phyloP scores from a whole-genome alignment of 306 rosid genomes.

The Pyrus communis region DNA sequence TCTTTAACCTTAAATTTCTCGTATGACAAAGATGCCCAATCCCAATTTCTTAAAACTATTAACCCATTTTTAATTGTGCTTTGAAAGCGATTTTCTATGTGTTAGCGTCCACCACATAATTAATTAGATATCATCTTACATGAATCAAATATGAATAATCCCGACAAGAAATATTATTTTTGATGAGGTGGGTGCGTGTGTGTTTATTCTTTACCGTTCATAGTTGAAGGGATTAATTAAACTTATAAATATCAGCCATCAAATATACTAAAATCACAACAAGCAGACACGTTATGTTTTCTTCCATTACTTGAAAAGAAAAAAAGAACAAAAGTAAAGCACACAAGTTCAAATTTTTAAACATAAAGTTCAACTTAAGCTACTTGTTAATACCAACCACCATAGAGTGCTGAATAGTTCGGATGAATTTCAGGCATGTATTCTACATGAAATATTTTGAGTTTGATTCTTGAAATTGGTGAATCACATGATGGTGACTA shows the following conservation, averaged over 20 bases:
- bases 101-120: slow-evolving; percentile 1
- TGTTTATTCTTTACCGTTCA: not conserved
- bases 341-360: not conserved
- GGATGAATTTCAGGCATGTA: no score
- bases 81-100: slow-evolving; percentile 26
- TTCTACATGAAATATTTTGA: no score
- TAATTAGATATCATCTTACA: not conserved
- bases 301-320: not conserved
- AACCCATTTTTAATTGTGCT: slow-evolving; percentile 3
- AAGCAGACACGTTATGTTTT: not conserved
- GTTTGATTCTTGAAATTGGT: no score
- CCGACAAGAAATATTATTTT: slow-evolving; percentile 4
- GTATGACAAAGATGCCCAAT: slow-evolving; percentile 15
- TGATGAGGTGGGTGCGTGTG: slow-evolving; percentile 7
- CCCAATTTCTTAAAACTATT: not conserved
- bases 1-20: slow-evolving; percentile 16
- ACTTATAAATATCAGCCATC: not conserved
- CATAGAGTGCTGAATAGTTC: no score
- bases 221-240: not conserved
- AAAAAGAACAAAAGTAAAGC: not conserved
- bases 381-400: no score
- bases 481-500: no score
- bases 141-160: not conserved
- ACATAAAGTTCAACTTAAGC: not conserved
- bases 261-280: not conserved